A percentile compares a stretch with the other conserved stretches of the same genome.
Evolutionary conservation across 352 stramenopile species (phyloP).

Genomic region (Phytophthora chlamydospora): DNA sequence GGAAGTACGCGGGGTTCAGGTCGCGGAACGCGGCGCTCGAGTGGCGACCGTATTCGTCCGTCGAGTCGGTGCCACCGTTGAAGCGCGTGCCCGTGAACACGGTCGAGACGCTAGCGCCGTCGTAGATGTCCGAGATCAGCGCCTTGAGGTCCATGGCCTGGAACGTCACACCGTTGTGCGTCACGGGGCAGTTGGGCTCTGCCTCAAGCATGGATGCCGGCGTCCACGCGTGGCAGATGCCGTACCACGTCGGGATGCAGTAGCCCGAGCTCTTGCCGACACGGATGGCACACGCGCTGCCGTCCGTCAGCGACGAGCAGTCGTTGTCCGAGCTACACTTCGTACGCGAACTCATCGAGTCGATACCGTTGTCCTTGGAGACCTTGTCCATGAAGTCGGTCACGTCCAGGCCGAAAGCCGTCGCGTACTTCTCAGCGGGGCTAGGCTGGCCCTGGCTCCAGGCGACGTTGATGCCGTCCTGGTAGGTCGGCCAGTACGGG

Average conservation of each 20-base stretch:
- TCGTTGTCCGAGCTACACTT: conserved; percentile 29
- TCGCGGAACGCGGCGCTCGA: conserved; percentile 44
- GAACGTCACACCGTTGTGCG: neutral
- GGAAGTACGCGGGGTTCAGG: conserved; percentile 52
- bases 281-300: conserved; percentile 36
- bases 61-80: conserved; percentile 20
- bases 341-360: conserved; percentile 16
- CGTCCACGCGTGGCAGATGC: conserved; percentile 53
- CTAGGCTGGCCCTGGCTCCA: conserved; percentile 27
- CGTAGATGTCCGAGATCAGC: conserved; percentile 34
- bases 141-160: conserved; percentile 7
- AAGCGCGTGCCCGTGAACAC: conserved; percentile 53
- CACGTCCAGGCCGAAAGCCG: conserved; percentile 33
- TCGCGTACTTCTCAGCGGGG: conserved; percentile 40
- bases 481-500: conserved; percentile 53
- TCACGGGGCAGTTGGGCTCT: conserved; percentile 44
- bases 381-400: conserved; percentile 35
- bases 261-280: conserved; percentile 34
- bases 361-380: conserved; percentile 35
- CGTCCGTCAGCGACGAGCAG: conserved; percentile 17
- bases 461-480: conserved; percentile 54
- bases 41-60: conserved; percentile 56
- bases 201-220: conserved; percentile 42
- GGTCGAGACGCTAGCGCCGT: conserved; percentile 29
- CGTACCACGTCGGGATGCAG: conserved; percentile 51